A percentile compares a stretch with the other conserved stretches of the same genome.
Evolutionary conservation across 2,329 filamentous ascomycete genomes (phyloP).

Genomic region (Penicillium polonicum): DNA sequence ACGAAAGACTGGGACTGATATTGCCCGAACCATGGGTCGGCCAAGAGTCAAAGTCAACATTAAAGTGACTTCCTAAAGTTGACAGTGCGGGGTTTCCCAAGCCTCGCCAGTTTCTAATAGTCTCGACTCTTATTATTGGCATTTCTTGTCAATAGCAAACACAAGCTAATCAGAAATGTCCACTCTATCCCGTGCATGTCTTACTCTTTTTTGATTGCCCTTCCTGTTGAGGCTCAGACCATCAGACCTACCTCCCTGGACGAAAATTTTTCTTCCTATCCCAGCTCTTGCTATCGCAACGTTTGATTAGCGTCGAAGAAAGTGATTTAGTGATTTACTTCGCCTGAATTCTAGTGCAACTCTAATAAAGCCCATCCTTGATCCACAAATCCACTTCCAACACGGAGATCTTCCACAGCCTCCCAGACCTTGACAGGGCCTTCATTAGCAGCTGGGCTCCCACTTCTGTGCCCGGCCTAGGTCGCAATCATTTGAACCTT

Average conservation of each 20-base stretch:
- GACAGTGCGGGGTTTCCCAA: not conserved
- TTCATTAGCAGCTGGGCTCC: not conserved
- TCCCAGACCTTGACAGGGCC: not conserved
- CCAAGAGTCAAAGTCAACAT: not conserved
- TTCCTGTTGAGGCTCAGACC: slow-evolving; percentile 5
- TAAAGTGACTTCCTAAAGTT: not conserved
- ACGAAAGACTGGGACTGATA: not conserved
- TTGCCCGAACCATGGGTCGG: not conserved
- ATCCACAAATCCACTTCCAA: not conserved
- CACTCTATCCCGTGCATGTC: slow-evolving; percentile 4
- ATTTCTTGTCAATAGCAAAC: not conserved
- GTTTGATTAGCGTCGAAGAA: not conserved
- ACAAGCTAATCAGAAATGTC: slow-evolving; percentile 7
- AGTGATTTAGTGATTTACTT: not conserved
- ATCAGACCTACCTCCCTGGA: not conserved
- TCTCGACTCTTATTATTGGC: not conserved
- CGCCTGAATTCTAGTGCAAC: not conserved
- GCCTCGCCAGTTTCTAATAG: not conserved
- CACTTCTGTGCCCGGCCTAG: not conserved
- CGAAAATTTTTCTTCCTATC: not conserved
- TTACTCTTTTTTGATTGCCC: slow-evolving; percentile 2
- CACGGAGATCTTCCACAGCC: not conserved
- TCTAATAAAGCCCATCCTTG: not conserved
- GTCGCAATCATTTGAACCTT: not conserved
- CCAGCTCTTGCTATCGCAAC: not conserved